phyloP scores from a whole-genome alignment of 257 asterid species.

The Solanum dulcamara region DNA sequence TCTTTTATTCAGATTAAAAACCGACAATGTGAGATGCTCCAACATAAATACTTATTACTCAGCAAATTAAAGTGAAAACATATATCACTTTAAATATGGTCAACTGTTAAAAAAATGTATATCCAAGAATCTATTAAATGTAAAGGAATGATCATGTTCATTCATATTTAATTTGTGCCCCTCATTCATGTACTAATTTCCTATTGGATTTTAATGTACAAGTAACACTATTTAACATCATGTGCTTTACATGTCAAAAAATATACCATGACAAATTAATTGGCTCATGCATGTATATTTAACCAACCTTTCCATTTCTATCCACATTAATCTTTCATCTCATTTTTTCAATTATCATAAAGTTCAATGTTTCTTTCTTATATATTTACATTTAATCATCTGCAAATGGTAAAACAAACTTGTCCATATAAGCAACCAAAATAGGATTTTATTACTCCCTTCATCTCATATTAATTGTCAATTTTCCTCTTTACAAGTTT shows the following conservation, averaged over 20 bases:
- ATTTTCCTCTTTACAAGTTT: too few species aligned
- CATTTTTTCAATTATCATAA: background rate
- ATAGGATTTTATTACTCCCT: background rate
- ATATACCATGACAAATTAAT: background rate
- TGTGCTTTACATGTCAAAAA: too few species aligned
- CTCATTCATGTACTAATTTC: background rate
- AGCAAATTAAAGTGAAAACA: background rate
- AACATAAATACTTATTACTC: background rate
- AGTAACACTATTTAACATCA: too few species aligned
- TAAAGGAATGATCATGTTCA: background rate
- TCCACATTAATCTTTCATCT: background rate
- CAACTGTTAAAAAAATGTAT: background rate
- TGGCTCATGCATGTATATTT: background rate
- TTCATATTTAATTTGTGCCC: background rate
- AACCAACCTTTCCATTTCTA: background rate
- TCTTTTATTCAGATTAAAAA: background rate
- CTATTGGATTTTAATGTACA: background rate
- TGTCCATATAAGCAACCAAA: background rate
- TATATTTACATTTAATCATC: background rate
- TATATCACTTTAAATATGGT: background rate
- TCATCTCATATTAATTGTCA: too few species aligned
- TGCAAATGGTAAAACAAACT: background rate
- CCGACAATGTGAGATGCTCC: too few species aligned
- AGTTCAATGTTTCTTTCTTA: background rate
- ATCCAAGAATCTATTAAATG: background rate